Conservation (phyloP, 768 basidiomycete genomes). For the Brasilioporus rufonigricans region DNA sequence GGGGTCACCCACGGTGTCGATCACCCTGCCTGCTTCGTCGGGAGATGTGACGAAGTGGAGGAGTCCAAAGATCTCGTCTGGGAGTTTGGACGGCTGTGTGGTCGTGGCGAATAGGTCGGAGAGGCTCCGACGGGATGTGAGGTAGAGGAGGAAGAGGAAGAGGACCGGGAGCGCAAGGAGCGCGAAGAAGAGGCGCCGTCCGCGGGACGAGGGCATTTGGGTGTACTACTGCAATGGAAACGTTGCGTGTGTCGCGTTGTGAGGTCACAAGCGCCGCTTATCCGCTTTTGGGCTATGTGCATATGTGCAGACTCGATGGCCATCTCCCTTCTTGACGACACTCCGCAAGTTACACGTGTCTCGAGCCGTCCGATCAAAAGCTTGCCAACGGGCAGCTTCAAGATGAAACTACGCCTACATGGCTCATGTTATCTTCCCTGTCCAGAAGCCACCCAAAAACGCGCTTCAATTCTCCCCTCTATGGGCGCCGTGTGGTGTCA, state of each 20-base stretch:
- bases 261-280: background rate
- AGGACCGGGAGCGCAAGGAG: slow-evolving; percentile 37
- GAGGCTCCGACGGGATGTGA: slow-evolving; percentile 23
- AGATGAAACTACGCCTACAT: too few species aligned
- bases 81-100: slow-evolving; percentile 38
- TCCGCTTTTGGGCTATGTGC: too few species aligned
- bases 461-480: background rate
- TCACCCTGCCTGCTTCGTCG: slow-evolving; percentile 19
- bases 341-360: too few species aligned
- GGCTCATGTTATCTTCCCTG: too few species aligned
- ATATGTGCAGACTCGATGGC: too few species aligned
- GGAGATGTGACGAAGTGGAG: slow-evolving; percentile 58
- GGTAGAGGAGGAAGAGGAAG: slow-evolving; percentile 39
- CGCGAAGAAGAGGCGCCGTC: slow-evolving; percentile 44
- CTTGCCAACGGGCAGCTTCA: background rate
- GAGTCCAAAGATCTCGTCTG: slow-evolving; percentile 68
- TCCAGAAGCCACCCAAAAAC: background rate
- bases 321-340: too few species aligned
- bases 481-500: background rate
- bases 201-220: slow-evolving; percentile 31
- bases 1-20: slow-evolving; percentile 20
- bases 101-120: slow-evolving; percentile 37
- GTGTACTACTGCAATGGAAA: too few species aligned
- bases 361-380: too few species aligned
- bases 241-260: too few species aligned